A percentile compares a stretch with the other conserved stretches of the same genome.
Evolutionary conservation across 2,329 filamentous ascomycete genomes (phyloP).

Genomic region (Xylaria sp.): DNA sequence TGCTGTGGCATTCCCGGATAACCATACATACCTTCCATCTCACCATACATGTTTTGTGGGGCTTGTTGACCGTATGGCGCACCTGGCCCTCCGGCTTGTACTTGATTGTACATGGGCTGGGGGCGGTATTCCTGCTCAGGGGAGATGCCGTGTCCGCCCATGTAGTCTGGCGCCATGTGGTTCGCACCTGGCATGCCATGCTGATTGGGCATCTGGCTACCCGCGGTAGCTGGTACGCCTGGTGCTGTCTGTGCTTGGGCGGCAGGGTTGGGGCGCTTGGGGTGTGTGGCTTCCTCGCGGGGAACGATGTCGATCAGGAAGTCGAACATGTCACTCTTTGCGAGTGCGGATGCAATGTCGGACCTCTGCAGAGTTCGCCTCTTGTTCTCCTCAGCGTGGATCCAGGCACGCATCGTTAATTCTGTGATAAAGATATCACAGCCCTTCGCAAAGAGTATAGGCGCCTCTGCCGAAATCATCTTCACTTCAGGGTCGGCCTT

Average conservation of each 20-base stretch:
- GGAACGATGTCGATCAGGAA: slow-evolving; percentile 99
- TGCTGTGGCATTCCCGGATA: slow-evolving; percentile 83
- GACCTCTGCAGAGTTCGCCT: slow-evolving; percentile 91
- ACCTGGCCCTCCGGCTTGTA: slow-evolving; percentile 71
- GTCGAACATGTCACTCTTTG: slow-evolving; percentile 99
- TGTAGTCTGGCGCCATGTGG: slow-evolving; percentile 69
- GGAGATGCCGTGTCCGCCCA: slow-evolving; percentile 67
- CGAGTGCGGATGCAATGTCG: slow-evolving; percentile 92
- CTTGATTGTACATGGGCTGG: slow-evolving; percentile 81
- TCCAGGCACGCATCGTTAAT: slow-evolving; percentile 99
- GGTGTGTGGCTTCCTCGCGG: slow-evolving; percentile 87
- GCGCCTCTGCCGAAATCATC: slow-evolving; percentile 99
- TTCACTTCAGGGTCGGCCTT: slow-evolving; percentile 99
- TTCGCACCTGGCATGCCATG: slow-evolving; percentile 61
- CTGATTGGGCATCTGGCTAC: slow-evolving; percentile 57
- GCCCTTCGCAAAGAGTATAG: slow-evolving; percentile 96
- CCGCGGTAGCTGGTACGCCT: slow-evolving; percentile 51
- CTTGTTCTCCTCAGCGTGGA: slow-evolving; percentile 99
- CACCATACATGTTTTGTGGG: slow-evolving; percentile 77
- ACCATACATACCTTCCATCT: slow-evolving; percentile 83
- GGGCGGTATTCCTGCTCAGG: slow-evolving; percentile 82
- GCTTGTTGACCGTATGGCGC: slow-evolving; percentile 79
- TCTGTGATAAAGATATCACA: slow-evolving; percentile 99
- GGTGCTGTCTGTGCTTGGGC: slow-evolving; percentile 55
- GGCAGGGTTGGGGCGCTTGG: slow-evolving; percentile 70